A percentile compares a stretch with the other conserved stretches of the same genome.
These are phyloP conservation scores for Silene coronaria DNA, from an alignment of 179 eudicot genomes.

Conservation along the genomic window DNA sequence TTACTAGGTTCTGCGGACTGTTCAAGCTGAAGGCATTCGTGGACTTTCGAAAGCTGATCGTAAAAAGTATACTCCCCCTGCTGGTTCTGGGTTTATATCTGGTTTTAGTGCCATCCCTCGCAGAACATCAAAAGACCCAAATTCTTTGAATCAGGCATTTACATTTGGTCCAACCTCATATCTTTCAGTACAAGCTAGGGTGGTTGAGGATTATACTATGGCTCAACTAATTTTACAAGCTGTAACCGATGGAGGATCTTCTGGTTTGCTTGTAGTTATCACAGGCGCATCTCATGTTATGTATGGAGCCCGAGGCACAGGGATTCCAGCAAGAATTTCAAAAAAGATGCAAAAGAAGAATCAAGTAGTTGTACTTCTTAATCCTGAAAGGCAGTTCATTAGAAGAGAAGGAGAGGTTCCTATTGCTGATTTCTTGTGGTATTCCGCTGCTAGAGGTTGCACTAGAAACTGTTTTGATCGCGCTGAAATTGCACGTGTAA, in stretches of 20 bases:
- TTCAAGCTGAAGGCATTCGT: slow-evolving; percentile 92
- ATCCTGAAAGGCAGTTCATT: slow-evolving; percentile 84
- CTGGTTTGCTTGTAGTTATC: slow-evolving; percentile 81
- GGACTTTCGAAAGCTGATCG: slow-evolving; percentile 83
- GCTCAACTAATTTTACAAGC: slow-evolving; percentile 71
- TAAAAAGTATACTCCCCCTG: slow-evolving; percentile 78
- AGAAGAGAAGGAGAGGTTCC: slow-evolving; percentile 94
- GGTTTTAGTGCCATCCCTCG: slow-evolving; percentile 66
- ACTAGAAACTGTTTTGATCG: slow-evolving; percentile 93
- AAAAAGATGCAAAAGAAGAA: slow-evolving; percentile 89
- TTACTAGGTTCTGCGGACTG: slow-evolving; percentile 72
- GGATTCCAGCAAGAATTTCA: slow-evolving; percentile 89
- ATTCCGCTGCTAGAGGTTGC: slow-evolving; percentile 95
- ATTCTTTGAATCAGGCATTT: slow-evolving; percentile 44
- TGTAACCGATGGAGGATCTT: slow-evolving; percentile 53
- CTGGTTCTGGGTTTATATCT: slow-evolving; percentile 90
- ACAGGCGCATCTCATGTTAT: slow-evolving; percentile 87
- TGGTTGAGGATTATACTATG: slow-evolving; percentile 79
- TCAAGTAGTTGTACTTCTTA: slow-evolving; percentile 77
- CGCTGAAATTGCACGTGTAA: slow-evolving; percentile 96
- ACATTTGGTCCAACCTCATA: slow-evolving; percentile 85
- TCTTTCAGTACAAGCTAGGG: slow-evolving; percentile 82
- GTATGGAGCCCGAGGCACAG: slow-evolving; percentile 86
- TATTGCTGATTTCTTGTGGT: slow-evolving; percentile 93
- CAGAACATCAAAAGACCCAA: slow-evolving; percentile 51